Evolutionary conservation across 345 rosid genomes (phyloP), one percentile per base, ranked within the genome.

Genomic region (Salix brachista): DNA sequence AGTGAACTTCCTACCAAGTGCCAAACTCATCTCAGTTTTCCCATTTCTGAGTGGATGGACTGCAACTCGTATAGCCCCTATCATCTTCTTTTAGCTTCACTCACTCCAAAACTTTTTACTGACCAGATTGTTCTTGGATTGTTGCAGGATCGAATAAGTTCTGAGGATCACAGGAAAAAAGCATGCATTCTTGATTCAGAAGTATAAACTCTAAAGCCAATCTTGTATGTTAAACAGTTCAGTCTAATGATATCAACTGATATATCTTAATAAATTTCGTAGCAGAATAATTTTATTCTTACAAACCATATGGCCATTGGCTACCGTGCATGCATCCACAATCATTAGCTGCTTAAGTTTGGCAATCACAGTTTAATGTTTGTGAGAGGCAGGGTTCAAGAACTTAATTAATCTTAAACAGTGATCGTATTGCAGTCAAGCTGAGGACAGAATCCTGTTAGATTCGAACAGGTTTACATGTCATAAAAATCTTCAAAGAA

Each of bases 41-140:
- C 88, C 37, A 73, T 87, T 48, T 85, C 88, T 16, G 79, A 77
- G 70, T 42, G 42, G 70, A 83, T 83, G 86, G 77, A 85, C 73
- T 87, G 90, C 75, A 60, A 85, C 73, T 76, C 36, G 86, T 84
- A 76, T 79, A 32, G 25, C 18, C 10, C 6, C 30, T 34, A 14
- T 25, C 13, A 18, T 23, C 6, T 52, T 69, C 60, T 14, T 37
- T 46, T 11, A 8, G 36, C 0, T 30, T 30, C 34, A 32, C 34
- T 32, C 34, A 32, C 34, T 32, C 34, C 34, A 32, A 2, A 30
- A 32, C 5, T 32, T 32, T 32, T 32, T 32, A 32, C 34, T 32
- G 34, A 32, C 34, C 34, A 32, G 34, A 32, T 4, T 32, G 37
- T 18, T 46, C 21, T 70, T 28, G 72, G 12, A 34, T 8, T 25